These are phyloP conservation scores for Komagataella pastoris DNA, from an alignment of 805 yeast genomes.

Conservation along the genomic window DNA sequence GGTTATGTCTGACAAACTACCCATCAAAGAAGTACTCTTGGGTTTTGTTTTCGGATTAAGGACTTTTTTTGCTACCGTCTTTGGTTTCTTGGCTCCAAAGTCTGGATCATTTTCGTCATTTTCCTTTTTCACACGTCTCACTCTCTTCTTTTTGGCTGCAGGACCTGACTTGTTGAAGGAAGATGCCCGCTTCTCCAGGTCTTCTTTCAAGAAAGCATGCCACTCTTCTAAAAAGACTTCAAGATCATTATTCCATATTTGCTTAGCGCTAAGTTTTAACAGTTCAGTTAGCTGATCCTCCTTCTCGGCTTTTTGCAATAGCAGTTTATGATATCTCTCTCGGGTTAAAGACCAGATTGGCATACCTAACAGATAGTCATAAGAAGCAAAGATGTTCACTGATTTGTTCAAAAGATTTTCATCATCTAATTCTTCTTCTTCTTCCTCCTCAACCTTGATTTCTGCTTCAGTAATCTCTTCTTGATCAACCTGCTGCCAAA, in stretches of 20 bases:
- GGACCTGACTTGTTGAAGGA: constrained; percentile 18
- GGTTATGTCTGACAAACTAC: neutral
- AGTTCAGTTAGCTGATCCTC: constrained; percentile 58
- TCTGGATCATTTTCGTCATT: constrained; percentile 9
- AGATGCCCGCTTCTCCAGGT: constrained; percentile 43
- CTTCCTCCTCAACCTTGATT: constrained; percentile 27
- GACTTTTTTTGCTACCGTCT: constrained; percentile 1
- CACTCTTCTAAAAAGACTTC: constrained; percentile 60
- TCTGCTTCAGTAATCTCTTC: constrained; percentile 22
- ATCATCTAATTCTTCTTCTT: constrained; percentile 19
- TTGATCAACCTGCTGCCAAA: constrained; percentile 26
- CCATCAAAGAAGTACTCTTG: neutral
- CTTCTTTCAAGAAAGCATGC: constrained; percentile 53
- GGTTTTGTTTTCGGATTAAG: constrained; percentile 1
- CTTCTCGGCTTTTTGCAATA: constrained; percentile 59
- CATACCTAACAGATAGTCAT: constrained; percentile 86
- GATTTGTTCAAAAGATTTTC: constrained; percentile 24
- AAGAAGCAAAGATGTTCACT: constrained; percentile 46
- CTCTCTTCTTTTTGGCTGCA: constrained; percentile 25
- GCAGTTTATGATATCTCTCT: constrained; percentile 74
- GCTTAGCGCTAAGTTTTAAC: constrained; percentile 64
- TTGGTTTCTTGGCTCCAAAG: constrained; percentile 7
- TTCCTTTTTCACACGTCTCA: constrained; percentile 17
- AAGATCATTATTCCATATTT: constrained; percentile 77
- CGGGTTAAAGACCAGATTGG: constrained; percentile 85